These are phyloP conservation scores for Serendipita sp. DNA, from an alignment of 768 basidiomycete genomes.

Conservation along the genomic window DNA sequence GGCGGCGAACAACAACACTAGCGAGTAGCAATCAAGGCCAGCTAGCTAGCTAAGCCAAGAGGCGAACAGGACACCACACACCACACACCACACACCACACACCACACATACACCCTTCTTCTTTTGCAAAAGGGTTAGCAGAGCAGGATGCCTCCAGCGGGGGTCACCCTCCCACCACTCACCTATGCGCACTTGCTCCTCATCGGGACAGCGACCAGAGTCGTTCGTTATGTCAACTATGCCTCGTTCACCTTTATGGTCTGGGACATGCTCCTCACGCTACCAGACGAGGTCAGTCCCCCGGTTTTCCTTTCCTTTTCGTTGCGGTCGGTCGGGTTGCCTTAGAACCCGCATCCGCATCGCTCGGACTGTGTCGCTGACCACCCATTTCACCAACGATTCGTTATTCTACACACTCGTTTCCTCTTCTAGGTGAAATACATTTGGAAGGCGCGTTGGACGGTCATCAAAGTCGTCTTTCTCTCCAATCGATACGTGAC, in stretches of 20 bases:
- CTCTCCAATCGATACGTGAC: not conserved
- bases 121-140: too few relatives aligned
- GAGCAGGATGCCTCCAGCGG: not conserved
- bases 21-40: too few relatives aligned
- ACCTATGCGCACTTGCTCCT: not conserved
- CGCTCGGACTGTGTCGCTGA: too few relatives aligned
- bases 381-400: too few relatives aligned
- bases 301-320: too few relatives aligned
- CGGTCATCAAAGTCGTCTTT: not conserved
- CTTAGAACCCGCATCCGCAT: too few relatives aligned
- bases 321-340: too few relatives aligned
- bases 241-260: not conserved
- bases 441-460: not conserved
- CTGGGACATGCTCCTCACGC: not conserved
- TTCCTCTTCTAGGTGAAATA: not conserved
- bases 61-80: too few relatives aligned
- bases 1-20: too few relatives aligned
- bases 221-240: not conserved
- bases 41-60: too few relatives aligned
- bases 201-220: not conserved
- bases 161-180: not conserved
- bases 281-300: not conserved
- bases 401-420: not conserved
- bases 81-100: too few relatives aligned
- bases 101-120: too few relatives aligned